Base-by-base conservation (phyloP, 2,329 filamentous ascomycete species). In the Arthrobotrys musiformis region DNA sequence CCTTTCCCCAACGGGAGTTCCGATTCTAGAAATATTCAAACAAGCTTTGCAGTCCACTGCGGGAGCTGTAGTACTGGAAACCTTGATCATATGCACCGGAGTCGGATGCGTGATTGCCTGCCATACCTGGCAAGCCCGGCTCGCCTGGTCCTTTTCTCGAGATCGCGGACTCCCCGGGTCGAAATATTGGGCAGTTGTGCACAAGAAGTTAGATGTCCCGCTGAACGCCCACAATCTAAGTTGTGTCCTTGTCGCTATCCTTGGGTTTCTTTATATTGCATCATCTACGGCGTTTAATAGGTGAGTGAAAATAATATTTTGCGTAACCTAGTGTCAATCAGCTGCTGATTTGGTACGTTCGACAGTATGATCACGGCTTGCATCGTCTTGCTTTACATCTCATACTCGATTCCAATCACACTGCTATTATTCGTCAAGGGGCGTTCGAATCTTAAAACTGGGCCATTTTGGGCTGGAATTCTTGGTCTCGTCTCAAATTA, bases 1-100 rank as follows among this genome's bases (percentile, higher is more conserved):
- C 64, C 78, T 78, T n/a, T 82, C 82, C 5, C 82, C 82, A 61
- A 86, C 85, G 5, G 83, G 84, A 0, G 82, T 86, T 5, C 86
- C 85, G 0, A 82, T 86, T 15, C 82, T 84, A 3, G 85, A 86
- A 80, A 83, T 86, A 2, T 86, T 86, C 80, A 82, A 83, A 8
- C 85, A 86, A 78, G 85, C 84, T 3, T 85, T 84, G 1, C 79
- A 81, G 13, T 83, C 82, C 0, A 82, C 82, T 1, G 84, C 83
- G 4, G 85, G 84, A 11, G 85, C 85, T 0, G 84, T 85, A 37
- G 84, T 83, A 1, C 5, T 81, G 84, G 46, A 83, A 81, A 79
- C 78, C 1, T 82, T 86, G 52, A 84, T 86, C 28, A 82, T 86
- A 4, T 84, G 85, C 68, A 80, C 85, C 26, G 84, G 84, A 6